Evolutionary conservation across 805 yeast genomes (phyloP), one percentile per base, ranked within the genome.

Genomic region (Ogataea paraovalis): DNA sequence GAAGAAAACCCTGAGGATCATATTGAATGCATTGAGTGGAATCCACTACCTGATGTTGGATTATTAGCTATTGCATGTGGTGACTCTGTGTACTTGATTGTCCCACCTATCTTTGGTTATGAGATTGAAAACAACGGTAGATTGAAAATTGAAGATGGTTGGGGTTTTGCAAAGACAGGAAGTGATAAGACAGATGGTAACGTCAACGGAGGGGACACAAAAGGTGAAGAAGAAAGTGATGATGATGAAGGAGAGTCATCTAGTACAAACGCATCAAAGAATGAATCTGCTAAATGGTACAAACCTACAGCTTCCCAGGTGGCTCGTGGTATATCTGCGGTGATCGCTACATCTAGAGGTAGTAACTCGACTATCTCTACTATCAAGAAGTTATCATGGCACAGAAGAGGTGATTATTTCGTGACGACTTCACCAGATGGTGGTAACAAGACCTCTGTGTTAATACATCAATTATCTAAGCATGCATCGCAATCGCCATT

Each of bases 401-500:
- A 94, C 68, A 78, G 97, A 66, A 86, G 87, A 62, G 99, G 99
- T 60, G 99, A 94, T 71, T 94, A 94, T 65, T 87, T 94, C 59
- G 96, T 92, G 54, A 83, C 96, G 3, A 96, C 89, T n/a, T 83
- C 96, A n/a, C 97, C 98, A 44, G 94, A 88, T 44, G 85, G 89
- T 44, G 88, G 87, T 46, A 83, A 89, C 62, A 59, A 58, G 34
- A 79, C 91, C 10, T 84, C 98, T 6, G 96, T 94, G 37, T 74
- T 94, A 51, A 89, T 94, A 54, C 99, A 94, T 69, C 98, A 94
- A 72, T 70, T 94, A 43, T 89, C 97, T 3, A 89, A 89, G 68
- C 98, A 94, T 71, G 76, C 85, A 50, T 85, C 98, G 16, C 99
- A 94, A 72, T 87, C 96, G 10, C 99, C 99, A 51, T 94, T 94